Conservation (phyloP, 805 yeast species). For the Cyberlindnera petersonii region DNA sequence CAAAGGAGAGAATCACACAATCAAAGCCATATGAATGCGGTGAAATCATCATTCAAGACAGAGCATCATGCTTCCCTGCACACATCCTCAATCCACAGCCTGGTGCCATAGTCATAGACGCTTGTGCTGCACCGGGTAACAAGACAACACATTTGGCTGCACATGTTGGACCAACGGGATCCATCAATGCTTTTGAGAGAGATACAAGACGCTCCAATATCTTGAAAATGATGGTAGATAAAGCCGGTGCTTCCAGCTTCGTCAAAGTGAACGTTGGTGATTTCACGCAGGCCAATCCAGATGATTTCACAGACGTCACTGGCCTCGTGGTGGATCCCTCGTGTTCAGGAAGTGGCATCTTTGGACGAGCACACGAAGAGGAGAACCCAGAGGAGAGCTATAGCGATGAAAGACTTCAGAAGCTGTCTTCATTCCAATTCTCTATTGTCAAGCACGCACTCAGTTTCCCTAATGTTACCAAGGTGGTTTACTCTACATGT, state of each 20-base stretch:
- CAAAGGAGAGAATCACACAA: constrained; percentile 63
- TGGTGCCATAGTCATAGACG: constrained; percentile 72
- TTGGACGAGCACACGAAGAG: constrained; percentile 55
- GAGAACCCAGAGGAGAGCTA: constrained; percentile 43
- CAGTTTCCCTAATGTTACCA: constrained; percentile 68
- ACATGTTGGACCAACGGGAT: constrained; percentile 38
- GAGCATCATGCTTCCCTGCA: constrained; percentile 97
- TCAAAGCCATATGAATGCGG: constrained; percentile 73
- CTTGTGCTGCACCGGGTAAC: constrained; percentile 98
- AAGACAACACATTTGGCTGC: constrained; percentile 93
- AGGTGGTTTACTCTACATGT: constrained; percentile 91
- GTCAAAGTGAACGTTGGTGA: constrained; percentile 50
- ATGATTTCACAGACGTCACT: constrained; percentile 58
- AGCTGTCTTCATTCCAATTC: constrained; percentile 81
- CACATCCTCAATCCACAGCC: constrained; percentile 62
- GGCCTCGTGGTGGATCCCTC: constrained; percentile 94
- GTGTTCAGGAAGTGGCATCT: constrained; percentile 96
- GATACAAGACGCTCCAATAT: constrained; percentile 69
- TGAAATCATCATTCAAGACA: constrained; percentile 82
- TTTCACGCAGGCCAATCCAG: constrained; percentile 40
- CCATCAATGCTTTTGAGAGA: constrained; percentile 82
- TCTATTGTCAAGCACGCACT: constrained; percentile 87
- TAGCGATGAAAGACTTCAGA: constrained; percentile 53
- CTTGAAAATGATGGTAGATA: constrained; percentile 70
- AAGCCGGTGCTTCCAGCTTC: constrained; percentile 58